These are phyloP conservation scores for Grigorovia humatica DNA, from an alignment of 805 yeast genomes.

Conservation along the genomic window DNA sequence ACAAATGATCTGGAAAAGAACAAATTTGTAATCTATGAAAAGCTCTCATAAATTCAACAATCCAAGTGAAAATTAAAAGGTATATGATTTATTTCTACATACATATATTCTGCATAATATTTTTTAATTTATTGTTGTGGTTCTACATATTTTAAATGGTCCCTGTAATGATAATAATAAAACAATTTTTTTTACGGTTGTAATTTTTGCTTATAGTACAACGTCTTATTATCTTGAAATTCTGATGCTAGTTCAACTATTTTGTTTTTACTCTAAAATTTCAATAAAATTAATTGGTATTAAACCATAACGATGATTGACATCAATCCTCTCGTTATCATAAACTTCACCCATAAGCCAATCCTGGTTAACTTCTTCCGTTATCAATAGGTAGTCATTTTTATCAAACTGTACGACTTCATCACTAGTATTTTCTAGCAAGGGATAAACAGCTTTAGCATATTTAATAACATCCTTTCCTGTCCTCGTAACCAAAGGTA, in stretches of 20 bases:
- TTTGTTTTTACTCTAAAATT: slow-evolving; percentile 2
- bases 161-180: neutral
- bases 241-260: too few relatives aligned
- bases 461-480: slow-evolving; percentile 23
- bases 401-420: slow-evolving; percentile 23
- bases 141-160: neutral
- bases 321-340: slow-evolving; percentile 16
- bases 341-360: slow-evolving; percentile 29
- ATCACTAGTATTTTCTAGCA: slow-evolving; percentile 17
- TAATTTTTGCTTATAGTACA: too few relatives aligned
- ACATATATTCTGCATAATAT: too few relatives aligned
- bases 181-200: neutral
- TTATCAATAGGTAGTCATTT: slow-evolving; percentile 24
- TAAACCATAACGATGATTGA: slow-evolving; percentile 15
- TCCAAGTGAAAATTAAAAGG: neutral
- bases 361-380: slow-evolving; percentile 23
- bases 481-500: slow-evolving; percentile 19
- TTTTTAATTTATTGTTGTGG: too few relatives aligned
- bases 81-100: too few relatives aligned
- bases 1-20: neutral
- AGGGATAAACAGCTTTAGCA: slow-evolving; percentile 26
- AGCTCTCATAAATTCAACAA: neutral
- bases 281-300: slow-evolving; percentile 22
- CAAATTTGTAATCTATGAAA: neutral
- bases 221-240: neutral